Percentiles rank a stretch among this genome's conserved stretches.
phyloP scores from a whole-genome alignment of 2,329 filamentous ascomycete species.

The Venturia effusa region DNA sequence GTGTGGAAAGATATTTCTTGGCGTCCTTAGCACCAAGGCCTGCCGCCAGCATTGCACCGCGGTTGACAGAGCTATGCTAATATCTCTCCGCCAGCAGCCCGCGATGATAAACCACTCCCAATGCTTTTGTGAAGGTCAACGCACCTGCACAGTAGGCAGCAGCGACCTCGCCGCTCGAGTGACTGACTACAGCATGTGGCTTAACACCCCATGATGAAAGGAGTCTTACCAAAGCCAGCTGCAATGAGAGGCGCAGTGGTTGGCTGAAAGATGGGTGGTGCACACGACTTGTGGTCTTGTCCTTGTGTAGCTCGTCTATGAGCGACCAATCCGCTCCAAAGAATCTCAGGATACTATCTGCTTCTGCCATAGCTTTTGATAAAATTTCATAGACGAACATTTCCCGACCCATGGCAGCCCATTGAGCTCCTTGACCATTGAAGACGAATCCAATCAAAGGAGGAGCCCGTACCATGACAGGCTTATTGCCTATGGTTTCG shows the following conservation, averaged over 20 bases:
- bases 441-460: slow-evolving; percentile 17
- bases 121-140: slow-evolving; percentile 12
- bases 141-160: slow-evolving; percentile 13
- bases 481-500: too few relatives aligned
- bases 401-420: slow-evolving; percentile 19
- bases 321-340: too few relatives aligned
- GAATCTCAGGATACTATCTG: slow-evolving; percentile 16
- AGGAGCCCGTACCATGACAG: too few relatives aligned
- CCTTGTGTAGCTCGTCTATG: slow-evolving; percentile 12
- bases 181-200: slow-evolving; percentile 8
- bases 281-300: slow-evolving; percentile 19
- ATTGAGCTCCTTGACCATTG: slow-evolving; percentile 28
- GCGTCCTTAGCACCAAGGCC: too few relatives aligned
- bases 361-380: slow-evolving; percentile 1
- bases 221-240: slow-evolving; percentile 17
- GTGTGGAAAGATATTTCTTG: too few relatives aligned
- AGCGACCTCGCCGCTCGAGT: slow-evolving; percentile 14
- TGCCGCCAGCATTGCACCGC: too few relatives aligned
- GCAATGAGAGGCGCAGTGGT: slow-evolving; percentile 17
- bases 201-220: slow-evolving; percentile 13
- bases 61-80: too few relatives aligned
- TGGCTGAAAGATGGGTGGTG: slow-evolving; percentile 14
- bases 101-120: slow-evolving; percentile 13
- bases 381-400: background rate
- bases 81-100: slow-evolving; percentile 12